phyloP scores from a whole-genome alignment of 2,329 filamentous ascomycete species.

The Stenocarpella maydis region DNA sequence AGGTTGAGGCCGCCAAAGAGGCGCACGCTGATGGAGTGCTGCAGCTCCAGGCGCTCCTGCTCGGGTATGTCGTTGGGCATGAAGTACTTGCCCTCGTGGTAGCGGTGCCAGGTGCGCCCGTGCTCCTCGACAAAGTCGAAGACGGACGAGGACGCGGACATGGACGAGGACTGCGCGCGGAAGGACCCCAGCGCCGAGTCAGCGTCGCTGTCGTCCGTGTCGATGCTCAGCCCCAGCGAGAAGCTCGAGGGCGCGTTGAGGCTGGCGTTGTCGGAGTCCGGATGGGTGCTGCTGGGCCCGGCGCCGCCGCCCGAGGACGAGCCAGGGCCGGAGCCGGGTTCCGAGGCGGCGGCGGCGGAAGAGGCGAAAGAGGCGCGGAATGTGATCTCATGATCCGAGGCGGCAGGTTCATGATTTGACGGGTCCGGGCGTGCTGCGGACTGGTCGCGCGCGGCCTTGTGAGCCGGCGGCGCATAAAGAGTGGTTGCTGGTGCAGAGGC shows the following conservation, averaged over 20 bases:
- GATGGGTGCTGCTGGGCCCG: constrained; percentile 12
- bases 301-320: not conserved
- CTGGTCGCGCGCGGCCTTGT: not conserved
- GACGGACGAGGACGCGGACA: constrained; percentile 33
- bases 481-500: not conserved
- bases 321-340: not conserved
- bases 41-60: constrained; percentile 36
- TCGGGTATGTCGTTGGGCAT: constrained; percentile 35
- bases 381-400: not conserved
- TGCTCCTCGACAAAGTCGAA: constrained; percentile 35
- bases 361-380: not conserved
- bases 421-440: not conserved
- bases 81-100: constrained; percentile 36
- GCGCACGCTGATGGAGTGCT: constrained; percentile 36
- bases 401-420: not conserved
- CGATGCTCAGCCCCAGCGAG: constrained; percentile 30
- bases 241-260: constrained; percentile 27
- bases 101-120: constrained; percentile 35
- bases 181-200: constrained; percentile 34
- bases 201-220: constrained; percentile 30
- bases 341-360: not conserved
- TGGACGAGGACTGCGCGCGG: constrained; percentile 29
- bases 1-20: constrained; percentile 36
- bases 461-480: not conserved
- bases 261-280: constrained; percentile 26